A percentile compares a stretch with the other conserved stretches of the same genome.
Evolutionary conservation across 495 filamentous ascomycete species (phyloP).

Genomic region (Margaritispora aquatica): DNA sequence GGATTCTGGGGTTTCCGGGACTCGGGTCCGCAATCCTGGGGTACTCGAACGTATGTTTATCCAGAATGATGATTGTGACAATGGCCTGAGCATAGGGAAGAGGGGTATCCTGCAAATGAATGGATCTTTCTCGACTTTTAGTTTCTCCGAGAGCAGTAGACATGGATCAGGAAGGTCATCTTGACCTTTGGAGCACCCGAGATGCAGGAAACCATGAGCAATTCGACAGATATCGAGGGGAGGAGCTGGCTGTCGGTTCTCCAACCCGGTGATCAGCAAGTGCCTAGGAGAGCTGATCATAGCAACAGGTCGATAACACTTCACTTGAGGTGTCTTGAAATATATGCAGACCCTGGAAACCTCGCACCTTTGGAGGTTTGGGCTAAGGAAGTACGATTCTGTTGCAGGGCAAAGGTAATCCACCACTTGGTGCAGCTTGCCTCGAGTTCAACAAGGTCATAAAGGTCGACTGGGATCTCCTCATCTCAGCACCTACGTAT

Average conservation of each 20-base stretch:
- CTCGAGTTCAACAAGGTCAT: not conserved
- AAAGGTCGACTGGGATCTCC: no score
- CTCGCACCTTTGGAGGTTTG: not conserved
- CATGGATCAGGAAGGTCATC: not conserved
- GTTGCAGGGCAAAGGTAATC: no score
- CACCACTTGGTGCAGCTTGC: not conserved
- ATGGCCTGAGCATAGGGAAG: not conserved
- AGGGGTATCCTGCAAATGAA: slow-evolving; percentile 1
- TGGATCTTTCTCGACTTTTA: not conserved
- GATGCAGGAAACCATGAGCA: not conserved
- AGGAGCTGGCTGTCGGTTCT: not conserved
- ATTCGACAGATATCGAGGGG: not conserved
- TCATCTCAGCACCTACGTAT: not conserved
- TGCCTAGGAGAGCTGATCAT: not conserved
- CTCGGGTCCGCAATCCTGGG: not conserved
- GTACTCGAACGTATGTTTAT: not conserved
- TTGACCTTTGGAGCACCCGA: not conserved
- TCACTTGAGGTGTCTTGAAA: no score
- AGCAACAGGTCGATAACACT: no score
- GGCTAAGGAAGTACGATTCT: no score
- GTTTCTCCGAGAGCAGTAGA: not conserved
- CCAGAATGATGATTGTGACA: not conserved
- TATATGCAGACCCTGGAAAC: not conserved
- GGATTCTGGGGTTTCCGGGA: not conserved
- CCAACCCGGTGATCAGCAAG: not conserved